phyloP scores from a whole-genome alignment of 2,329 filamentous ascomycete genomes.

The Samsoniella hepiali region DNA sequence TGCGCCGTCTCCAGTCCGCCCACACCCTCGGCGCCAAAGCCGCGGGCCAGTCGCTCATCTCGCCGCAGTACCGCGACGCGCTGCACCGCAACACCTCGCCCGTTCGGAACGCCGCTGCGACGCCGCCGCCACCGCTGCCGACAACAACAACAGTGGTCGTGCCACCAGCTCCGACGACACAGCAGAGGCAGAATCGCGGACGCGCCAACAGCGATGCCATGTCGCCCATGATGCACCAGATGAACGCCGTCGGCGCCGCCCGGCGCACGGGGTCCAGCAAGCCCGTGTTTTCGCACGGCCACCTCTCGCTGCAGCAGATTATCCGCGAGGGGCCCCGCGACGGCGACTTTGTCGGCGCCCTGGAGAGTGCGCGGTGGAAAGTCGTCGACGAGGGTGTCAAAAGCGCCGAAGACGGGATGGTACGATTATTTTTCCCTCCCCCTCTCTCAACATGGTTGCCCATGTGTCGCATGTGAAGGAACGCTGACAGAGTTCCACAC shows the following conservation, averaged over 20 bases:
- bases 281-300: constrained; percentile 48
- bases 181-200: constrained; percentile 38
- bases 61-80: constrained; percentile 55
- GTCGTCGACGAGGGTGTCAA: constrained; percentile 74
- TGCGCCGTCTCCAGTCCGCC: constrained; percentile 73
- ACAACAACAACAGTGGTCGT: constrained; percentile 22
- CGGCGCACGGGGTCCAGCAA: constrained; percentile 41
- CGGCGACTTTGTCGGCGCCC: constrained; percentile 62
- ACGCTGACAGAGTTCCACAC: not conserved
- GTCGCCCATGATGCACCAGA: constrained; percentile 36
- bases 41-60: constrained; percentile 52
- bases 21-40: constrained; percentile 62
- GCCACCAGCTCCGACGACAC: constrained; percentile 29
- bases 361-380: constrained; percentile 69
- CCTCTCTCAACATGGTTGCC: too few relatives aligned
- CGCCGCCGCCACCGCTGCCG: not conserved
- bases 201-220: constrained; percentile 73
- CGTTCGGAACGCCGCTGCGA: constrained; percentile 23
- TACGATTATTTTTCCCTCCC: constrained; percentile 35
- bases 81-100: constrained; percentile 38
- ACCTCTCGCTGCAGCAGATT: constrained; percentile 67
- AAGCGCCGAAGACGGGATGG: constrained; percentile 78
- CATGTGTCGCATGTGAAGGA: too few relatives aligned
- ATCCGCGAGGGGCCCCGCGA: constrained; percentile 76
- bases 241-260: constrained; percentile 34